phyloP scores from a whole-genome alignment of 768 basidiomycete genomes.

The Collybia sordida region DNA sequence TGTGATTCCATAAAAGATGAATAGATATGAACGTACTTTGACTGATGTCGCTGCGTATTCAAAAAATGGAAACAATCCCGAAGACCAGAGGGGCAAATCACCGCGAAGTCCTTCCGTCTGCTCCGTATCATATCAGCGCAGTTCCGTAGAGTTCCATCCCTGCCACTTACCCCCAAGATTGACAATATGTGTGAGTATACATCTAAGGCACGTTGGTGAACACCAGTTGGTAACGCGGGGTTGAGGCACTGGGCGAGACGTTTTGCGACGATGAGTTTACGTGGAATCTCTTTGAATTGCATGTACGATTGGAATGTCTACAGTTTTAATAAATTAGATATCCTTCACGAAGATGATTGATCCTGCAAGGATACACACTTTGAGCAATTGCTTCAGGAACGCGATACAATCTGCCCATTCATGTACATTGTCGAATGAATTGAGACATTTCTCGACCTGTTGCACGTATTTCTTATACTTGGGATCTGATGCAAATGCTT shows the following conservation, averaged over 20 bases:
- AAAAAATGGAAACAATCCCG: constrained; percentile 97
- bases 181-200: constrained; percentile 91
- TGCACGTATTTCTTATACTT: constrained; percentile 93
- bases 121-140: constrained; percentile 7
- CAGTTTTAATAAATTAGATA: neutral
- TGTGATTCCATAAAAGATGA: neutral
- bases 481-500: constrained; percentile 73
- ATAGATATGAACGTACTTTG: constrained; percentile 51
- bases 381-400: constrained; percentile 90
- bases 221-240: constrained; percentile 95
- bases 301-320: constrained; percentile 92
- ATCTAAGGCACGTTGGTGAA: constrained; percentile 94
- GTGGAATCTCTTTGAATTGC: constrained; percentile 94
- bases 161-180: constrained; percentile 79
- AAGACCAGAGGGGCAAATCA: constrained; percentile 92
- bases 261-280: constrained; percentile 92
- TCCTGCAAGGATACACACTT: constrained; percentile 45
- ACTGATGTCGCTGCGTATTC: constrained; percentile 99
- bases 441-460: constrained; percentile 90
- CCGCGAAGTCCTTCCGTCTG: constrained; percentile 84
- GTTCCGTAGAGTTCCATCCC: neutral
- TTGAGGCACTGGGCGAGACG: constrained; percentile 95
- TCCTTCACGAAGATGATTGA: neutral
- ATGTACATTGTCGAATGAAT: constrained; percentile 91
- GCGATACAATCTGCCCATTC: constrained; percentile 99